Evolutionary conservation across 495 filamentous ascomycete genomes (phyloP).

Genomic region (Neurospora cerealis): DNA sequence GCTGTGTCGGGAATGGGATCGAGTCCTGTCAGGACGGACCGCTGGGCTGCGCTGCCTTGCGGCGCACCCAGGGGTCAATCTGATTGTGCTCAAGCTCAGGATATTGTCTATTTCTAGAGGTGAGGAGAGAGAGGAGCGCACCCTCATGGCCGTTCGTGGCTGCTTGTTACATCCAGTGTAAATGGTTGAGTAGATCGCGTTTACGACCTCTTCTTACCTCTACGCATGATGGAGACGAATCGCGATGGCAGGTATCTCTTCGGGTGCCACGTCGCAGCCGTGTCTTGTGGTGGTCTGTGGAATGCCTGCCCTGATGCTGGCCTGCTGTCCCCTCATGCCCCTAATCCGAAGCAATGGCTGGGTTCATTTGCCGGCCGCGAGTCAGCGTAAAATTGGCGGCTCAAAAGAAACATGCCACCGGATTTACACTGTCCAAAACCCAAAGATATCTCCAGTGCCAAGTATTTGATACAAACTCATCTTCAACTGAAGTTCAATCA

Average conservation of each 20-base stretch:
- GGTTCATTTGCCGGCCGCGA: neutral
- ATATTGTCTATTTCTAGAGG: neutral
- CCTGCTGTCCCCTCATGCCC: neutral
- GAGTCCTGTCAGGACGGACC: neutral
- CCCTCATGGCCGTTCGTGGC: neutral
- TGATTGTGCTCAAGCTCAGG: neutral
- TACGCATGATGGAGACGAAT: neutral
- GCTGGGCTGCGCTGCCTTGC: neutral
- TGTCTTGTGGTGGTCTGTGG: neutral
- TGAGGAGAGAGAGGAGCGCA: neutral
- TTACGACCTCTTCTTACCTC: neutral
- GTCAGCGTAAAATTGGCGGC: neutral
- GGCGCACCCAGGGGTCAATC: neutral
- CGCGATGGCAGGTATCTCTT: neutral
- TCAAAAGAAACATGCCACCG: neutral
- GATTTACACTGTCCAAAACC: neutral
- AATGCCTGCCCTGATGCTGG: neutral
- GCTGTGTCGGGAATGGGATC: neutral
- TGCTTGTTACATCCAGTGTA: neutral
- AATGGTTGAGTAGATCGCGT: neutral
- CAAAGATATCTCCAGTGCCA: neutral
- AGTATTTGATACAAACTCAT: neutral
- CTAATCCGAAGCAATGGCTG: neutral
- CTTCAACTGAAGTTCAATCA: neutral
- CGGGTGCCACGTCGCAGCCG: neutral